Percentiles rank a stretch among this genome's conserved stretches.
phyloP scores from a whole-genome alignment of 805 yeast species.

The Hanseniaspora valbyensis region DNA sequence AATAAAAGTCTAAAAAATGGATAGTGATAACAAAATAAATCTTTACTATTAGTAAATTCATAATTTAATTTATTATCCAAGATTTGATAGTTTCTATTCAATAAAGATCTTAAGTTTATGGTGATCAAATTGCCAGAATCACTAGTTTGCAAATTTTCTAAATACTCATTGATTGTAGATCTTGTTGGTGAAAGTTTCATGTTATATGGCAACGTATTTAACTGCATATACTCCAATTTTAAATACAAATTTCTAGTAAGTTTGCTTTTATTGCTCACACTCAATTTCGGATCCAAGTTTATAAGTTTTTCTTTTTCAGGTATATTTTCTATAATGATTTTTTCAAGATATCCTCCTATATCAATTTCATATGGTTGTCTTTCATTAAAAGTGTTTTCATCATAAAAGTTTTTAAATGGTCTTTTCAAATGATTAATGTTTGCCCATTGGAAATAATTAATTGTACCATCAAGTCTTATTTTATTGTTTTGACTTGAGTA shows the following conservation, averaged over 20 bases:
- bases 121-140: not conserved
- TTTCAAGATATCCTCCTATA: not conserved
- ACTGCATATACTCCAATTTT: slow-evolving; percentile 13
- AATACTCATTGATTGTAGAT: slow-evolving; percentile 1
- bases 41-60: not conserved
- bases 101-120: not conserved
- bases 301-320: not conserved
- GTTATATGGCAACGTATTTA: not conserved
- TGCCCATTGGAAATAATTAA: not conserved
- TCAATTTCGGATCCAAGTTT: not conserved
- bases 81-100: slow-evolving; percentile 4
- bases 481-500: not conserved
- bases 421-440: not conserved
- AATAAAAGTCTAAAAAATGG: slow-evolving; percentile 7
- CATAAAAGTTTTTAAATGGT: slow-evolving; percentile 1
- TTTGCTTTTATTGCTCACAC: not conserved
- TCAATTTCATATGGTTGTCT: not conserved
- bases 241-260: slow-evolving; percentile 6
- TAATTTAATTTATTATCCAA: slow-evolving; percentile 1
- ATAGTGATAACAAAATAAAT: slow-evolving; percentile 13
- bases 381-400: slow-evolving; percentile 1
- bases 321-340: not conserved
- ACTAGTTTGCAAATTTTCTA: slow-evolving; percentile 5
- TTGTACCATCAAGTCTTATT: slow-evolving; percentile 10
- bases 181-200: slow-evolving; percentile 3